These are phyloP conservation scores for Gastrolobium villosum DNA, from an alignment of 306 rosid species.

Conservation along the genomic window DNA sequence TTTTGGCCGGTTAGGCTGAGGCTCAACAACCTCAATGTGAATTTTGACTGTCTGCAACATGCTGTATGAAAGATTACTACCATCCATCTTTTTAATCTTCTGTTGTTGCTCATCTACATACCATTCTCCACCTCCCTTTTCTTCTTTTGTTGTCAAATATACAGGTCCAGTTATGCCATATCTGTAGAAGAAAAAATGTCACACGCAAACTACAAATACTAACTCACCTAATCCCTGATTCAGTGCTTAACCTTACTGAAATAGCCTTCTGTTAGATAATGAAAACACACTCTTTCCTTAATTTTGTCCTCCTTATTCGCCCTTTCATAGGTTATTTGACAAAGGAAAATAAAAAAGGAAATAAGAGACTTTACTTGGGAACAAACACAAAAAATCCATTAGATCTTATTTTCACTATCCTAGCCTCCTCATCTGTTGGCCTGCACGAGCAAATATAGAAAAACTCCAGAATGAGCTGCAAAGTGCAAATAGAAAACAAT, in stretches of 20 bases:
- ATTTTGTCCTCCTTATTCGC: no score
- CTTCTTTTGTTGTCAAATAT: constrained; percentile 71
- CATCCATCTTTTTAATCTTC: constrained; percentile 88
- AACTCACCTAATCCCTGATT: constrained; percentile 12
- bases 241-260: neutral
- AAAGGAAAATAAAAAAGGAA: neutral
- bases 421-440: constrained; percentile 91
- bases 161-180: constrained; percentile 95
- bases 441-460: constrained; percentile 58
- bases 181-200: constrained; percentile 50
- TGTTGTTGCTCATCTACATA: constrained; percentile 86
- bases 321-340: constrained; percentile 7
- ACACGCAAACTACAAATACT: constrained; percentile 21
- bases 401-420: constrained; percentile 95
- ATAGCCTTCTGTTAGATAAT: constrained; percentile 15
- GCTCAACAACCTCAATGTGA: constrained; percentile 97
- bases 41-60: constrained; percentile 75
- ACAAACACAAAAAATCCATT: constrained; percentile 96
- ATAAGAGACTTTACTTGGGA: constrained; percentile 78
- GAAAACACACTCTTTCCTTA: no score
- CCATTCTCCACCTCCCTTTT: constrained; percentile 92
- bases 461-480: constrained; percentile 43
- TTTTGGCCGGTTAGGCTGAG: constrained; percentile 92
- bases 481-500: constrained; percentile 21
- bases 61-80: constrained; percentile 73